Percentiles rank a stretch among this genome's conserved stretches.
Conservation (phyloP, 139 green algal species). For the Micractinium conductrix region DNA sequence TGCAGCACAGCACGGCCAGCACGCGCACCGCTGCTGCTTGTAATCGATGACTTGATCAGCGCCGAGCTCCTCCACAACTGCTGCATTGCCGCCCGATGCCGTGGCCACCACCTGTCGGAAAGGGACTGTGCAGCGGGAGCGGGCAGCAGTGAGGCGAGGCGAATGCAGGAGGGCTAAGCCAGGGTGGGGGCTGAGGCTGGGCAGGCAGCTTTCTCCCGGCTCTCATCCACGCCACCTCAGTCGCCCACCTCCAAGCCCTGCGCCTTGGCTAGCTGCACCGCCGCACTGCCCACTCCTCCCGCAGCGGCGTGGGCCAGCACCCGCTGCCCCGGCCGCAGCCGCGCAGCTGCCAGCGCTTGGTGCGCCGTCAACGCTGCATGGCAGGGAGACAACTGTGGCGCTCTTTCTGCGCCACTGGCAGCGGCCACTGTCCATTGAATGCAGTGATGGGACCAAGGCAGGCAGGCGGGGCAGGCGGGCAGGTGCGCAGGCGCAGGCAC, state of each 20-base stretch:
- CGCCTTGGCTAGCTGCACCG: background rate
- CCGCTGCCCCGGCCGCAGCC: background rate
- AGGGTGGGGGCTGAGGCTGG: too few relatives aligned
- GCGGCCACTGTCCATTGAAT: too few relatives aligned
- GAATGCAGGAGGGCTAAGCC: too few relatives aligned
- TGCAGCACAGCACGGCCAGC: too few relatives aligned
- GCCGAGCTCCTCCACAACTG: background rate
- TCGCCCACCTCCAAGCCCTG: background rate
- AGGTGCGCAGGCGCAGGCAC: background rate
- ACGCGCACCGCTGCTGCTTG: background rate
- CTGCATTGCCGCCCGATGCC: background rate
- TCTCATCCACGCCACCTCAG: too few relatives aligned
- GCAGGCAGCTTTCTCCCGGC: too few relatives aligned
- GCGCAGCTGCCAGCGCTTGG: background rate
- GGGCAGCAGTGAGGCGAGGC: too few relatives aligned
- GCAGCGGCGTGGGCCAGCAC: background rate
- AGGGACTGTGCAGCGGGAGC: background rate
- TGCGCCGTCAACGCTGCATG: background rate
- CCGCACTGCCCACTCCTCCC: background rate
- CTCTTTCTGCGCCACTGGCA: too few relatives aligned
- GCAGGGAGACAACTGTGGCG: background rate
- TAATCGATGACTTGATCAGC: constrained; percentile 8
- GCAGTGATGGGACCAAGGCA: too few relatives aligned
- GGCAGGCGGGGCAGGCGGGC: too few relatives aligned
- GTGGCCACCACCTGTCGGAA: constrained; percentile 1